Evolutionary conservation across 441 rosid species (phyloP).

Genomic region (Aleurites moluccanus): DNA sequence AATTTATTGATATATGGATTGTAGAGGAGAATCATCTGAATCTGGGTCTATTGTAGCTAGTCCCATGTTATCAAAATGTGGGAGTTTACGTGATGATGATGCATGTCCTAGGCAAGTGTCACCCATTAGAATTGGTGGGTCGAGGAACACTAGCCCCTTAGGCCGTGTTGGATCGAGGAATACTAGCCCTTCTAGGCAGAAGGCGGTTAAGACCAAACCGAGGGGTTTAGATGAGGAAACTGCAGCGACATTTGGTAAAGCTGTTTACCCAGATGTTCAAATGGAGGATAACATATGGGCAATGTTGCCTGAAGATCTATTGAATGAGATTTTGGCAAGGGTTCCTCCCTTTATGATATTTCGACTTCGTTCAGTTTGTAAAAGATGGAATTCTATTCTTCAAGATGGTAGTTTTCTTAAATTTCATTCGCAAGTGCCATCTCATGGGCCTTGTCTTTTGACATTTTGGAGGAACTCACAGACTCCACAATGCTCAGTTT

Average conservation of each 20-base stretch:
- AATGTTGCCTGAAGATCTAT: conserved; percentile 89
- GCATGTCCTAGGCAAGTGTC: conserved; percentile 57
- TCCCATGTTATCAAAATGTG: conserved; percentile 31
- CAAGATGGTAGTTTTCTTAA: conserved; percentile 84
- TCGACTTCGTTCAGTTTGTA: conserved; percentile 89
- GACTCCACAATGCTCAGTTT: conserved; percentile 81
- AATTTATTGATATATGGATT: conserved; percentile 44
- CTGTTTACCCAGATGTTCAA: conserved; percentile 62
- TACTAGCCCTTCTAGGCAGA: conserved; percentile 83
- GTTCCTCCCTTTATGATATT: conserved; percentile 93
- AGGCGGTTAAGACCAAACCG: conserved; percentile 81
- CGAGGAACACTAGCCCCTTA: conserved; percentile 73
- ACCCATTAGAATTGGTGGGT: conserved; percentile 62
- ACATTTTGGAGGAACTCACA: conserved; percentile 88
- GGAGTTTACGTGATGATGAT: conserved; percentile 40
- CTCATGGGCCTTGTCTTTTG: conserved; percentile 90
- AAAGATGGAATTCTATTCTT: conserved; percentile 85
- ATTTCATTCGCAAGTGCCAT: conserved; percentile 84
- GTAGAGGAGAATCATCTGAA: conserved; percentile 40
- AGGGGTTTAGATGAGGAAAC: conserved; percentile 95
- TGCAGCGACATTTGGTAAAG: conserved; percentile 73
- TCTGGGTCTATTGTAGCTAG: conserved; percentile 33
- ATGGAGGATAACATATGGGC: conserved; percentile 97
- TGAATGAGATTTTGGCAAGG: conserved; percentile 83
- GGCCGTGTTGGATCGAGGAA: conserved; percentile 76